Evolutionary conservation across 305 asterid species (phyloP).

Genomic region (Fraxinus sp.): DNA sequence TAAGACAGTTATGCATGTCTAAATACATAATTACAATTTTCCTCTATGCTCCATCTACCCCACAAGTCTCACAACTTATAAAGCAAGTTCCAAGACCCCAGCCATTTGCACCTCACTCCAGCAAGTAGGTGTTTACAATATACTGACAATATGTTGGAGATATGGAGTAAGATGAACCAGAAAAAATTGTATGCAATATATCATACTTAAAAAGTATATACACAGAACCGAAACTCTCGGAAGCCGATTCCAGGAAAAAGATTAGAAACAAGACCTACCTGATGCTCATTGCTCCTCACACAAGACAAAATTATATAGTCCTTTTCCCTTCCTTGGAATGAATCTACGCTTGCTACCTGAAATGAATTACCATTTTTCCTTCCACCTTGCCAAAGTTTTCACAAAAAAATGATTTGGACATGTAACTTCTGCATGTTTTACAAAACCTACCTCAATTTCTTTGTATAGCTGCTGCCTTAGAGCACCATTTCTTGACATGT

Average conservation of each 20-base stretch:
- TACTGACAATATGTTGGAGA: background rate
- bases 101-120: background rate
- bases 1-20: background rate
- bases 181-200: background rate
- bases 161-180: background rate
- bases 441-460: constrained; percentile 80
- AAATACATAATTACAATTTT: background rate
- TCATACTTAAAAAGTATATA: background rate
- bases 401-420: background rate
- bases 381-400: background rate
- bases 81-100: background rate
- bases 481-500: constrained; percentile 97
- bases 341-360: constrained; percentile 99
- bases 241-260: constrained; percentile 1
- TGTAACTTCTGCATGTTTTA: background rate
- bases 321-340: constrained; percentile 98
- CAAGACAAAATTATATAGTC: constrained; percentile 95
- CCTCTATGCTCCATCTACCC: background rate
- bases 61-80: constrained; percentile 4
- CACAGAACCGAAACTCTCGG: background rate
- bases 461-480: constrained; percentile 95
- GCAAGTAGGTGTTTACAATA: background rate
- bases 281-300: constrained; percentile 99
- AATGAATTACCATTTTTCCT: background rate
- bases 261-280: constrained; percentile 47